Conservation (phyloP, 345 rosid genomes). For the Gossypium australe region DNA sequence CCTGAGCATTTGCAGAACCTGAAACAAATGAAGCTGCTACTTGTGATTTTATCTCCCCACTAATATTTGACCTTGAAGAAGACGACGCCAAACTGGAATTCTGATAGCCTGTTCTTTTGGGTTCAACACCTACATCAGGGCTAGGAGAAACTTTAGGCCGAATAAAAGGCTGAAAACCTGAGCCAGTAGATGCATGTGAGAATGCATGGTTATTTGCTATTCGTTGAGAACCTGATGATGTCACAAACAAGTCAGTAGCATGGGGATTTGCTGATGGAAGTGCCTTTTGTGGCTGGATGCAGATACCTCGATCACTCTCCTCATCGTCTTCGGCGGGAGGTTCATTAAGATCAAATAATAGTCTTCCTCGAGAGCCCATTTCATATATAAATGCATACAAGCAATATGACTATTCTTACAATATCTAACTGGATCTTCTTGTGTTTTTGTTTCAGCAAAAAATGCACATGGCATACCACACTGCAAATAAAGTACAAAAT, state of each 20-base stretch:
- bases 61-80: conserved; percentile 25
- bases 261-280: conserved; percentile 41
- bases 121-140: conserved; percentile 35
- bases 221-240: conserved; percentile 45
- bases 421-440: conserved; percentile 10
- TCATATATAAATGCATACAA: conserved; percentile 75
- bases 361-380: conserved; percentile 88
- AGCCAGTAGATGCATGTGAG: conserved; percentile 67
- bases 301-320: conserved; percentile 39
- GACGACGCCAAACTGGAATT: conserved; percentile 29
- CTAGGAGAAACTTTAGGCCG: conserved; percentile 34
- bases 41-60: conserved; percentile 32
- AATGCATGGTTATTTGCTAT: conserved; percentile 52
- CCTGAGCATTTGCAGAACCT: conserved; percentile 29
- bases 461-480: conserved; percentile 26
- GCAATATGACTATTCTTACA: conserved; percentile 21
- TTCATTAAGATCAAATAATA: conserved; percentile 96
- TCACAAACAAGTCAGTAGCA: conserved; percentile 39
- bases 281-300: conserved; percentile 55
- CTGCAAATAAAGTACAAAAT: conserved; percentile 15
- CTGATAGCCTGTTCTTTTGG: conserved; percentile 31
- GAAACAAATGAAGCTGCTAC: conserved; percentile 26
- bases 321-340: conserved; percentile 75
- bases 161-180: conserved; percentile 93
- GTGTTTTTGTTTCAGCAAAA: conserved; percentile 18